Evolutionary conservation across 202 grass and related monocot genomes (phyloP).

Genomic region (Carex sylvatica): DNA sequence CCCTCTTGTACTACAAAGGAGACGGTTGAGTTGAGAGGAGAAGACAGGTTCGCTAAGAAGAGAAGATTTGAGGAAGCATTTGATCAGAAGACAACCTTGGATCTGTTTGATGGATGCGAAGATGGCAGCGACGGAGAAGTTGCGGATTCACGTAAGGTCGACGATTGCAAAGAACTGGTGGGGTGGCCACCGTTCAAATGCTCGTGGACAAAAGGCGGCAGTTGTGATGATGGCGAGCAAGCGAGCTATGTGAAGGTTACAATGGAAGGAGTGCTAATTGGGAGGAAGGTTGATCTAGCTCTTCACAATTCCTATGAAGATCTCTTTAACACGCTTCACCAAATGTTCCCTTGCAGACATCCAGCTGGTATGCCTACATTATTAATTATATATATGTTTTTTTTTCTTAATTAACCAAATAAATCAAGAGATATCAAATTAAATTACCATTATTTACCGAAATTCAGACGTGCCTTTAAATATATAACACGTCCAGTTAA

Average conservation of each 20-base stretch:
- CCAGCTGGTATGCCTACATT: slow-evolving; percentile 29
- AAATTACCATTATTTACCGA: neutral
- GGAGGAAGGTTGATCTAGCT: slow-evolving; percentile 68
- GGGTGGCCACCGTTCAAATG: slow-evolving; percentile 83
- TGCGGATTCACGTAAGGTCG: slow-evolving; percentile 2
- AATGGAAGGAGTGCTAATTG: slow-evolving; percentile 78
- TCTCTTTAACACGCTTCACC: slow-evolving; percentile 45
- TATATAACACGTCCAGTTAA: neutral
- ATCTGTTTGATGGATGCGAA: slow-evolving; percentile 26
- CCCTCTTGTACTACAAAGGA: slow-evolving; percentile 18
- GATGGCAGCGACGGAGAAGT: neutral
- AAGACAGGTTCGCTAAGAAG: slow-evolving; percentile 27
- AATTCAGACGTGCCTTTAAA: neutral
- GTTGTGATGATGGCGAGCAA: neutral
- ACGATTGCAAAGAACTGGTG: slow-evolving; percentile 39
- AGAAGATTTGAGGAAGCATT: slow-evolving; percentile 25
- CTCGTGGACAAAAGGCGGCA: neutral
- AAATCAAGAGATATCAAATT: no score
- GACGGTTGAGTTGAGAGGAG: neutral
- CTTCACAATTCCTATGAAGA: slow-evolving; percentile 51
- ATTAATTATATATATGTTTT: no score
- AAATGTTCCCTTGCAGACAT: slow-evolving; percentile 48
- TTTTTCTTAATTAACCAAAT: no score
- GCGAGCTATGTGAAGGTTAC: slow-evolving; percentile 68
- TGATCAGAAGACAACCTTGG: slow-evolving; percentile 32